phyloP scores from a whole-genome alignment of 164 flowering plant species.

The Nymphaea thermarum region DNA sequence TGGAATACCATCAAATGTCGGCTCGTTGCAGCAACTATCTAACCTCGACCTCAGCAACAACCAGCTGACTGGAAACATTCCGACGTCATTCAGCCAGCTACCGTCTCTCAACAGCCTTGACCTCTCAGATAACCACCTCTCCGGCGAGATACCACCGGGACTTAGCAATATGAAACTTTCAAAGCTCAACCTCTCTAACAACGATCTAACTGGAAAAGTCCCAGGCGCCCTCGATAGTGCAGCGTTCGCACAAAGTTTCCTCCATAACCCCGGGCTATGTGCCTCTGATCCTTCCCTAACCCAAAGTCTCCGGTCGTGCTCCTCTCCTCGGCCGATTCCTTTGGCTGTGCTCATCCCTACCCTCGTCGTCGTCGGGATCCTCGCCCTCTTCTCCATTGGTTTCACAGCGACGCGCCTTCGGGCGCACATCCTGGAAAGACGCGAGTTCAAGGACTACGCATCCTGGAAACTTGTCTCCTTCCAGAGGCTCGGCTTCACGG shows the following conservation, averaged over 20 bases:
- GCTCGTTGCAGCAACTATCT: slow-evolving; percentile 38
- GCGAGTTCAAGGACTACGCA: slow-evolving; percentile 9
- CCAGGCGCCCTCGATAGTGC: slow-evolving; percentile 37
- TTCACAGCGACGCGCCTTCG: slow-evolving; percentile 5
- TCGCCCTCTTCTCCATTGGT: slow-evolving; percentile 10
- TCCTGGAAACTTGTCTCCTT: slow-evolving; percentile 68
- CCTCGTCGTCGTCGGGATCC: slow-evolving; percentile 11
- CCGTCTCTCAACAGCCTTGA: slow-evolving; percentile 39
- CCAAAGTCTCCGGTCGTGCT: neutral
- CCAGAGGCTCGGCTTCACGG: slow-evolving; percentile 53
- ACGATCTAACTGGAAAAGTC: slow-evolving; percentile 47
- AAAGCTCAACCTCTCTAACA: slow-evolving; percentile 57
- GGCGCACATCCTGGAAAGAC: neutral
- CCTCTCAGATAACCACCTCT: slow-evolving; percentile 48
- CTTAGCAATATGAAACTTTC: slow-evolving; percentile 28
- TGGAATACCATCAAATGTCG: slow-evolving; percentile 35
- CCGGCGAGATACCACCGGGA: slow-evolving; percentile 54
- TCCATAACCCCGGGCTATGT: slow-evolving; percentile 57
- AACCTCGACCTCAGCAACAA: slow-evolving; percentile 41
- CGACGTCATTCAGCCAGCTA: slow-evolving; percentile 26
- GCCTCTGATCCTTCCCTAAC: slow-evolving; percentile 12
- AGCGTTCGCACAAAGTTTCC: slow-evolving; percentile 49
- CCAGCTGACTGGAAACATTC: slow-evolving; percentile 50
- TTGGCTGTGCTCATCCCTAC: slow-evolving; percentile 7
- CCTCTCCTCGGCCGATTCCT: neutral